A percentile compares a stretch with the other conserved stretches of the same genome.
These are phyloP conservation scores for Phialophora macrospora DNA, from an alignment of 2,329 filamentous ascomycete genomes.

Conservation along the genomic window DNA sequence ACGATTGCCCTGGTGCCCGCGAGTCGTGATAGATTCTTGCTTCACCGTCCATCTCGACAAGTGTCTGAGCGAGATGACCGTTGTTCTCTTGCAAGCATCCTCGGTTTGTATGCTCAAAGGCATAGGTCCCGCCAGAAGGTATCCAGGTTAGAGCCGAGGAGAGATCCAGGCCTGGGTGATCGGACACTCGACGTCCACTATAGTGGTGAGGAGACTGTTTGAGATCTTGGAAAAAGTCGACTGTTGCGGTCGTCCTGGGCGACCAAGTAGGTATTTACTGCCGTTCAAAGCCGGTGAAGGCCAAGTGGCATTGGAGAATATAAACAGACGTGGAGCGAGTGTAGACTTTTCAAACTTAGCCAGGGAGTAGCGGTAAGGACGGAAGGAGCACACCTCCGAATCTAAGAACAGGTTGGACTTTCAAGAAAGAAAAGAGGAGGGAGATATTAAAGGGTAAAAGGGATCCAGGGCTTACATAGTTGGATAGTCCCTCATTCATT, in stretches of 20 bases:
- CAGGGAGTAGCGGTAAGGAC: neutral
- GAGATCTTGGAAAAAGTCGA: neutral
- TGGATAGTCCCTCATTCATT: constrained; percentile 14
- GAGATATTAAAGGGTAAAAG: constrained; percentile 17
- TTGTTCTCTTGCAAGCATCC: neutral
- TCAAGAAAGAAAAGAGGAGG: constrained; percentile 19
- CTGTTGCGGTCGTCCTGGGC: neutral
- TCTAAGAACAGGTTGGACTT: neutral
- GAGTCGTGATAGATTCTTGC: neutral
- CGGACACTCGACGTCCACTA: neutral
- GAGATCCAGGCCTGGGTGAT: neutral
- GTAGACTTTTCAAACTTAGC: neutral
- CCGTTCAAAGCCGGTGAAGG: neutral
- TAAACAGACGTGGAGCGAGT: neutral
- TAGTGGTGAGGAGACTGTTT: neutral
- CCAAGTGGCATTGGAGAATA: neutral
- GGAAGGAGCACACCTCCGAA: neutral
- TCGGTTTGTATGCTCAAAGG: neutral
- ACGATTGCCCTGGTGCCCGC: neutral
- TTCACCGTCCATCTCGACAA: neutral
- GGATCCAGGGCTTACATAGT: constrained; percentile 32
- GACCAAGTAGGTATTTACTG: neutral
- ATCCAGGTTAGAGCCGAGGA: neutral
- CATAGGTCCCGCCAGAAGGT: neutral
- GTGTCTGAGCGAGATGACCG: neutral